Evolutionary conservation across 768 basidiomycete species (phyloP), one percentile per base, ranked within the genome.

Genomic region (Suillus subalutaceus): DNA sequence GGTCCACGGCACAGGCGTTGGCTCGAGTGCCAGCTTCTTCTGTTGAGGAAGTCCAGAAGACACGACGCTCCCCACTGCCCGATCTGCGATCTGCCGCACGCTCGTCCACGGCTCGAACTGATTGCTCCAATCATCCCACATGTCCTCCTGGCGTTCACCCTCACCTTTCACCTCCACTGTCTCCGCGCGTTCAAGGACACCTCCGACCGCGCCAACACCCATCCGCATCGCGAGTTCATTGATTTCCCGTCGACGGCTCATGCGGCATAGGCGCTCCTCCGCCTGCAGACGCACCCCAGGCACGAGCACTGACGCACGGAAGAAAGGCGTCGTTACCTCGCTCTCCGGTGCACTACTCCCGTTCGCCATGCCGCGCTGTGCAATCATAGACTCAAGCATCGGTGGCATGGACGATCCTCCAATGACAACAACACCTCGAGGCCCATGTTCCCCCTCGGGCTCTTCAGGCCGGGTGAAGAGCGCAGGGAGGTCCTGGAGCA

Each of bases 201-300:
- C 94, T 12, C 93, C 93, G 8, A 93, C 83, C 0, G 85, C 85
- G 41, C 90, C 91, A 44, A 94, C 82, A 6, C 87, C 93, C 88
- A 93, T 92, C n/a, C 91, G 86, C 83, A 93, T 90, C 0, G 86
- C 88, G 55, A 95, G 78, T 71, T 92, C 89, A 73, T 95, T 95
- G 63, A 93, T 86, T 70, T 94, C 90, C 65, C 86, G 81, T 65
- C 93, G 82, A 43, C 93, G 81, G 4, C 79, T 78, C 66, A 89
- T 81, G 56, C 93, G 86, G 60, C 81, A 84, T 9, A 79, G 75
- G 53, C 81, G 82, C 72, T 95, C 93, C 13, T 79, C 77, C 2
- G 72, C 69, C 35, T 81, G 73, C 13, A 89, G 88, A 15, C 93
- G 86, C 3, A 77, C 73, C 20, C 78, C 73, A 5, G 93, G 94